A percentile compares a stretch with the other conserved stretches of the same genome.
These are phyloP conservation scores for Petasospora fabianii DNA, from an alignment of 1,139 yeast genomes.

Conservation along the genomic window DNA sequence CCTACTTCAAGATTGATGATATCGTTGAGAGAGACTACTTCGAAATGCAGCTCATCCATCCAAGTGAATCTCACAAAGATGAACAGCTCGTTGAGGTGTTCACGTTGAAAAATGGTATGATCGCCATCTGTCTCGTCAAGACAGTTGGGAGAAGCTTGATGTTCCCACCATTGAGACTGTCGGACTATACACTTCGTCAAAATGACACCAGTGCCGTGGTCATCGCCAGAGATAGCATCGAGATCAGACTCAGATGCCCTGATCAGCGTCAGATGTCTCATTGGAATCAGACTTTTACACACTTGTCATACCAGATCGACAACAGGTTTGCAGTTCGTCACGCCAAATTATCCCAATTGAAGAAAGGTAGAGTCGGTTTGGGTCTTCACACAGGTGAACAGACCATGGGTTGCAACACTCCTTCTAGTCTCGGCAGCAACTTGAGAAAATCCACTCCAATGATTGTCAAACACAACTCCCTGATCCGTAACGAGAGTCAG, in stretches of 20 bases:
- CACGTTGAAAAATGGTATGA: slow-evolving; percentile 13
- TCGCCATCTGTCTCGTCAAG: slow-evolving; percentile 30
- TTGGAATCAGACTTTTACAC: slow-evolving; percentile 19
- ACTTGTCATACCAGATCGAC: slow-evolving; percentile 1
- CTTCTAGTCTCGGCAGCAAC: no score
- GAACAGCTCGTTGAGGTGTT: slow-evolving; percentile 22
- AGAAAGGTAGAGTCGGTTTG: slow-evolving; percentile 19
- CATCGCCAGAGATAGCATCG: slow-evolving; percentile 6
- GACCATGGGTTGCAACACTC: slow-evolving; percentile 4
- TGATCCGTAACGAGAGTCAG: slow-evolving; percentile 10
- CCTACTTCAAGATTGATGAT: slow-evolving; percentile 28
- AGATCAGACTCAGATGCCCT: slow-evolving; percentile 22
- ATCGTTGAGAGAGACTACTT: slow-evolving; percentile 32
- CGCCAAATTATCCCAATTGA: slow-evolving; percentile 11
- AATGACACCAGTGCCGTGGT: slow-evolving; percentile 18
- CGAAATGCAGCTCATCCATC: slow-evolving; percentile 27
- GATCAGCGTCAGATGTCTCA: slow-evolving; percentile 21
- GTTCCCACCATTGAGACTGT: slow-evolving; percentile 33
- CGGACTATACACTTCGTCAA: slow-evolving; percentile 24
- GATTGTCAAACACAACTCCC: slow-evolving; percentile 18
- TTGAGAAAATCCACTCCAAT: slow-evolving; percentile 21
- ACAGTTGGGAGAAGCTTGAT: slow-evolving; percentile 31
- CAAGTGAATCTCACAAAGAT: slow-evolving; percentile 23
- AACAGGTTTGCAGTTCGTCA: slow-evolving; percentile 9
- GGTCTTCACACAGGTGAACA: slow-evolving; percentile 16